Evolutionary conservation across 2,329 filamentous ascomycete genomes (phyloP).

Genomic region (Fusarium anthophilum): DNA sequence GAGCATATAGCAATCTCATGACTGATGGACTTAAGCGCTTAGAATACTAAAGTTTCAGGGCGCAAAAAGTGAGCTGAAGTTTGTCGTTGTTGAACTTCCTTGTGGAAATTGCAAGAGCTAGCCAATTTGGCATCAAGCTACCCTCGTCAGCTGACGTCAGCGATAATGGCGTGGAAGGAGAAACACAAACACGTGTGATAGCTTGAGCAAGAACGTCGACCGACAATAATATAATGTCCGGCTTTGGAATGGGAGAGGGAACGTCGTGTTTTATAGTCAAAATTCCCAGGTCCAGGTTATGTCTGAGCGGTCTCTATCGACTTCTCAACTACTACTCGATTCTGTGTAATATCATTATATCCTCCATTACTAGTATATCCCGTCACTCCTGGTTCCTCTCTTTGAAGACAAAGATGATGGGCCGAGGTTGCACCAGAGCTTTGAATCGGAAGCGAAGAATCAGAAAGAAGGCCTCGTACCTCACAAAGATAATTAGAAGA

Average conservation of each 20-base stretch:
- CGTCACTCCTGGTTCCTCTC: too few relatives aligned
- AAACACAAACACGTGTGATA: conserved; percentile 1
- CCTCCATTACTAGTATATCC: not conserved
- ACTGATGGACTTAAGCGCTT: conserved; percentile 28
- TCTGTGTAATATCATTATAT: not conserved
- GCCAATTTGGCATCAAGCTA: conserved; percentile 18
- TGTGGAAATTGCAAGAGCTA: conserved; percentile 6
- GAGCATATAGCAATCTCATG: conserved; percentile 68
- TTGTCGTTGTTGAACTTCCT: conserved; percentile 10
- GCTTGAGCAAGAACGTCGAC: not conserved
- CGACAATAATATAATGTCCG: not conserved
- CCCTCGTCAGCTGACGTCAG: conserved; percentile 35
- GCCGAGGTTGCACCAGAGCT: not conserved
- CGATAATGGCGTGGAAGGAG: not conserved
- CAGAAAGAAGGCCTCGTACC: too few relatives aligned
- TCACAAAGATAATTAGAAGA: not conserved
- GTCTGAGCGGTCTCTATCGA: not conserved
- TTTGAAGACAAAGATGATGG: not conserved
- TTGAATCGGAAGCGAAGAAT: not conserved
- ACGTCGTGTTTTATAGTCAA: not conserved
- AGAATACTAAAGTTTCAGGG: not conserved
- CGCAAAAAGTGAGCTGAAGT: not conserved
- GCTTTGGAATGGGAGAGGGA: not conserved
- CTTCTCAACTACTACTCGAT: not conserved
- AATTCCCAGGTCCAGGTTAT: not conserved